Evolutionary conservation across 2,329 filamentous ascomycete species (phyloP).

Genomic region (Colletotrichum shisoi): DNA sequence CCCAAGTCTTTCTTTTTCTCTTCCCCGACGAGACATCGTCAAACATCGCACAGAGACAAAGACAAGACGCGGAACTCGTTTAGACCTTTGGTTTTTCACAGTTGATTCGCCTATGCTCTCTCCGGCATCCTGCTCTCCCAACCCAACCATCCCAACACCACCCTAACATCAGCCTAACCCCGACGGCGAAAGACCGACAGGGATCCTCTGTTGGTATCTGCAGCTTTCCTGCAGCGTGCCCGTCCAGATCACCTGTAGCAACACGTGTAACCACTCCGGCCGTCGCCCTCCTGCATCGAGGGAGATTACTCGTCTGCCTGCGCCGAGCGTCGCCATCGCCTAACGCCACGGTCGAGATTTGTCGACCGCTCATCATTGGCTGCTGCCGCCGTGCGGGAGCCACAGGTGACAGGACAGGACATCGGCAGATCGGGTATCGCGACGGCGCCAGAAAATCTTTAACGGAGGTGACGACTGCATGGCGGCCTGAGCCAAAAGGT

Average conservation of each 20-base stretch:
- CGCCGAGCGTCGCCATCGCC: neutral
- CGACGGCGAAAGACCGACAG: constrained; percentile 11
- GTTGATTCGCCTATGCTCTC: neutral
- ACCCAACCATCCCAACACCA: neutral
- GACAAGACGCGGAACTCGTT: neutral
- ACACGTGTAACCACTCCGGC: constrained; percentile 38
- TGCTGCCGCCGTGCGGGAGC: neutral
- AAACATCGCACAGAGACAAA: neutral
- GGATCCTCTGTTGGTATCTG: constrained; percentile 28
- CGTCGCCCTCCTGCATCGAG: constrained; percentile 15
- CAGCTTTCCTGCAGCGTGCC: constrained; percentile 31
- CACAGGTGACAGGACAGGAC: neutral
- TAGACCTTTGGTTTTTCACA: neutral
- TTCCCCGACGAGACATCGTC: constrained; percentile 7
- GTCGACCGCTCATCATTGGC: constrained; percentile 13
- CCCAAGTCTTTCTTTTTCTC: constrained; percentile 5
- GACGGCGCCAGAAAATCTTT: constrained; percentile 13
- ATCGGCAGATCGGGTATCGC: constrained; percentile 12
- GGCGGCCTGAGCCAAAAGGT: constrained; percentile 6
- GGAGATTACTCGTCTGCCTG: constrained; percentile 20
- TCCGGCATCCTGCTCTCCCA: neutral
- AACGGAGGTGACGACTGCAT: constrained; percentile 8
- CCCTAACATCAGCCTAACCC: too few species aligned
- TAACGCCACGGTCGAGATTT: constrained; percentile 15
- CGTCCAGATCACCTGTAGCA: constrained; percentile 34